Percentiles rank a stretch among this genome's conserved stretches.
These are phyloP conservation scores for Ganoderma lingzhi DNA, from an alignment of 1,284 basidiomycete species.

Conservation along the genomic window DNA sequence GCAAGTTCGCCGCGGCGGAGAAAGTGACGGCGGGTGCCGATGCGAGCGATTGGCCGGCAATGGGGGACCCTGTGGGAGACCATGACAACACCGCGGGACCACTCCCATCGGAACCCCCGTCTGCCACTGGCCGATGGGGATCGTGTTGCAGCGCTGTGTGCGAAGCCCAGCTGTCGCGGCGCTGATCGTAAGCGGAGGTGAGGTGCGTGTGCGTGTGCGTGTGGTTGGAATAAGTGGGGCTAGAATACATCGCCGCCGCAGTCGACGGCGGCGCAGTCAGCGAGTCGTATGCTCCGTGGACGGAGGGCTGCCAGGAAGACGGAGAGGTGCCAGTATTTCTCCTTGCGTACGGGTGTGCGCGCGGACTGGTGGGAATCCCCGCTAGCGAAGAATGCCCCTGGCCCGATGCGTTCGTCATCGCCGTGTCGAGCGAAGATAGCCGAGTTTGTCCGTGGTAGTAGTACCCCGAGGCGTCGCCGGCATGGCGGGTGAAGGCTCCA, in stretches of 20 bases:
- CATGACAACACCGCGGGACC: constrained; percentile 33
- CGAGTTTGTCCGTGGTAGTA: constrained; percentile 34
- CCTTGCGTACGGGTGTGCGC: constrained; percentile 29
- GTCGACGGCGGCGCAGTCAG: constrained; percentile 22
- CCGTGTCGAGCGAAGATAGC: constrained; percentile 26
- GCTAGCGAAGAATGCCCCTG: constrained; percentile 24
- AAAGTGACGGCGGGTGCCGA: constrained; percentile 37
- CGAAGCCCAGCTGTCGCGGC: constrained; percentile 35
- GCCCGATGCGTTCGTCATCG: constrained; percentile 26
- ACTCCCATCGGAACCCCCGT: constrained; percentile 29
- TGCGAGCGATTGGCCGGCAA: constrained; percentile 34
- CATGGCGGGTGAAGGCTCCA: constrained; percentile 34
- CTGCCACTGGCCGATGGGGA: constrained; percentile 28
- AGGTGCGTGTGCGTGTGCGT: constrained; percentile 29
- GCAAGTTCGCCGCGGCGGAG: constrained; percentile 34
- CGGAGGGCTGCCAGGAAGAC: constrained; percentile 31
- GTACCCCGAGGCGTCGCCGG: constrained; percentile 29
- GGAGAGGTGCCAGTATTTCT: constrained; percentile 25
- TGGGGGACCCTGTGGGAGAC: constrained; percentile 35
- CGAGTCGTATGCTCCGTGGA: constrained; percentile 28
- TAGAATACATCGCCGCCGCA: constrained; percentile 31
- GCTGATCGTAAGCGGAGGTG: constrained; percentile 30
- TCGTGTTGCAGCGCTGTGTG: constrained; percentile 31
- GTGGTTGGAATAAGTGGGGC: constrained; percentile 24
- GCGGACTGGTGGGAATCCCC: constrained; percentile 25